Percentiles rank a stretch among this genome's conserved stretches.
Evolutionary conservation across 192 early-diverging fungal genomes (phyloP).

Genomic region (Spizellomyces punctatus): DNA sequence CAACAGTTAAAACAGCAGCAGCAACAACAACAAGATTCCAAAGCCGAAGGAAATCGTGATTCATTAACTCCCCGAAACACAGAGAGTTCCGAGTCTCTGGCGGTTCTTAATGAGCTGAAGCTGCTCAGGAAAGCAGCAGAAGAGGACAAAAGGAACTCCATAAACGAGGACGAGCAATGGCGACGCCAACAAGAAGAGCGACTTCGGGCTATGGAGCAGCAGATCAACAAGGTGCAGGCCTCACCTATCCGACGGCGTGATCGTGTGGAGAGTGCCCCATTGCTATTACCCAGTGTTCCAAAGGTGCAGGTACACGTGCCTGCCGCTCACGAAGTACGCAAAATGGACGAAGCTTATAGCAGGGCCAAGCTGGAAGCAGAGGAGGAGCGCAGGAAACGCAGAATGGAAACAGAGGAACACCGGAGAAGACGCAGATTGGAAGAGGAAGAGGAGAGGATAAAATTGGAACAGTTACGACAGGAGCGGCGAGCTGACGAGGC

Average conservation of each 20-base stretch:
- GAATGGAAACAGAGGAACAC: not conserved
- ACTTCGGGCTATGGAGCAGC: slow-evolving; percentile 7
- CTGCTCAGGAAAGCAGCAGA: slow-evolving; percentile 1
- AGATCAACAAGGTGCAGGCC: not conserved
- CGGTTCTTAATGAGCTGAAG: slow-evolving; percentile 1
- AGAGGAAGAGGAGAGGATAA: no score
- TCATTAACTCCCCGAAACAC: not conserved
- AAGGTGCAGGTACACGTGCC: not conserved
- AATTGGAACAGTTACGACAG: not conserved
- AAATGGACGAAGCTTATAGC: not conserved
- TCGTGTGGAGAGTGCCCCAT: not conserved
- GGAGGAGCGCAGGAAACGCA: not conserved
- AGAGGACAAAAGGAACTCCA: not conserved
- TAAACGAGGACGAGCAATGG: slow-evolving; percentile 8
- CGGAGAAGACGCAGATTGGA: no score
- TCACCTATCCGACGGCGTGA: not conserved
- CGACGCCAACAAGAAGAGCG: slow-evolving; percentile 2
- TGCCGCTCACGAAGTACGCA: not conserved
- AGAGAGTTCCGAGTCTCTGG: not conserved
- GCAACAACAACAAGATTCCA: not conserved
- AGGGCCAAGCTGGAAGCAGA: not conserved
- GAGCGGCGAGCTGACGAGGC: not conserved
- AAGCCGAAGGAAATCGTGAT: not conserved
- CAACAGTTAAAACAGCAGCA: not conserved
- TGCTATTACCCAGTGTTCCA: not conserved